phyloP scores from a whole-genome alignment of 148 eudicot species.

The Heliamphora exappendiculata region DNA sequence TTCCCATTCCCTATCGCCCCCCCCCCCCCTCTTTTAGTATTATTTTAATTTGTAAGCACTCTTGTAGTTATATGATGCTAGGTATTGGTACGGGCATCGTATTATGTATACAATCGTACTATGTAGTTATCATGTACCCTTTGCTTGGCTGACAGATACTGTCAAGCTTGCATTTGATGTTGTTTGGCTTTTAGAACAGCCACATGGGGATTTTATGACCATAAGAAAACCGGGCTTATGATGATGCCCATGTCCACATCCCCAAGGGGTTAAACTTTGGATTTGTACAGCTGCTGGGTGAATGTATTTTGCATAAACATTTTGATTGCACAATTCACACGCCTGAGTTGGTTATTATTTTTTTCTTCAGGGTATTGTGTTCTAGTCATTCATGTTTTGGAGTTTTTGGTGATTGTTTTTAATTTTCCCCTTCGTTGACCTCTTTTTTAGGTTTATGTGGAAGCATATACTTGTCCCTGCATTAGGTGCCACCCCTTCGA shows the following conservation, averaged over 20 bases:
- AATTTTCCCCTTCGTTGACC: not conserved
- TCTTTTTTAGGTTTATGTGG: slow-evolving; percentile 49
- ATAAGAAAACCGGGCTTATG: not conserved
- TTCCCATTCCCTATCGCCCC: too few relatives aligned
- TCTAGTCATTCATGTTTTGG: not conserved
- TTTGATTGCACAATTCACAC: not conserved
- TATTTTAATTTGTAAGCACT: too few relatives aligned
- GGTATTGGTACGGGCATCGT: too few relatives aligned
- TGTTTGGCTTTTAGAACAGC: not conserved
- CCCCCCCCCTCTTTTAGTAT: too few relatives aligned
- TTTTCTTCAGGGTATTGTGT: not conserved
- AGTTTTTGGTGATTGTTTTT: not conserved
- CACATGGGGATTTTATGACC: not conserved
- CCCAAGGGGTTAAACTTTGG: not conserved
- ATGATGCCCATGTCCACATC: not conserved
- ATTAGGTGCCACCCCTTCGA: slow-evolving; percentile 63
- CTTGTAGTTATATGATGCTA: too few relatives aligned
- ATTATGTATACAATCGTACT: too few relatives aligned
- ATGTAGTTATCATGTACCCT: too few relatives aligned
- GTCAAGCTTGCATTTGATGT: too few relatives aligned
- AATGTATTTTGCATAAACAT: not conserved
- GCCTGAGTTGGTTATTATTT: not conserved
- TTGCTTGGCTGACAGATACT: too few relatives aligned
- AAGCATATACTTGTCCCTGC: slow-evolving; percentile 78
- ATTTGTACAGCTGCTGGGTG: not conserved